Evolutionary conservation across 1,139 yeast species (phyloP).

Genomic region (Hemisphaericaspora xylanilytica): DNA sequence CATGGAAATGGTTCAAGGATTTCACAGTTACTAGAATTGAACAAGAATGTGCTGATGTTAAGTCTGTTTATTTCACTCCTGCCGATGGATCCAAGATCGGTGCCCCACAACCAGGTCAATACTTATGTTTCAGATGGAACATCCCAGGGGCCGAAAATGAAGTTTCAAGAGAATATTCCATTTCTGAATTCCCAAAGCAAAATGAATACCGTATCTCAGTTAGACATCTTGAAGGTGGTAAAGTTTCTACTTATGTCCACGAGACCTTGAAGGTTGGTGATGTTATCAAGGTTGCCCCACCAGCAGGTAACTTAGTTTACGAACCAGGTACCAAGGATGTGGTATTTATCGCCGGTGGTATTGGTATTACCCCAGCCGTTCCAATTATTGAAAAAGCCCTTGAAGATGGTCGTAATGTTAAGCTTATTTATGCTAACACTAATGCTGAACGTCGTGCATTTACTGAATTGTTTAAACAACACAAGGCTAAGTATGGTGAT

Average conservation of each 20-base stretch:
- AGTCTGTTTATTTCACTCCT: constrained; percentile 53
- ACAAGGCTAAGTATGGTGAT: constrained; percentile 17
- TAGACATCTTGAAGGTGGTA: constrained; percentile 43
- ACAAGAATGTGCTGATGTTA: constrained; percentile 47
- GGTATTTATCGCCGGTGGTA: constrained; percentile 56
- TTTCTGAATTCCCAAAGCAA: constrained; percentile 33
- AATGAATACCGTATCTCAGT: constrained; percentile 55
- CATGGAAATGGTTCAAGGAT: constrained; percentile 57
- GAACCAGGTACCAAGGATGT: constrained; percentile 31
- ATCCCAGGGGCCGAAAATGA: constrained; percentile 29
- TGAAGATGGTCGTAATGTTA: constrained; percentile 25
- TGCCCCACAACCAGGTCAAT: constrained; percentile 56
- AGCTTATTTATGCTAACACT: constrained; percentile 30
- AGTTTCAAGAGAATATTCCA: constrained; percentile 52
- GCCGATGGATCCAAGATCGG: constrained; percentile 36
- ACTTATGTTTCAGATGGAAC: constrained; percentile 50
- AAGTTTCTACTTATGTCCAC: constrained; percentile 55
- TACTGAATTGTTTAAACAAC: constrained; percentile 19
- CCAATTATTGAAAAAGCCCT: constrained; percentile 47
- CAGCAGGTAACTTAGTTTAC: constrained; percentile 54
- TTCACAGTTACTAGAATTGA: constrained; percentile 46
- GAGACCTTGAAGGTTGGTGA: constrained; percentile 50
- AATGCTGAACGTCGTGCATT: constrained; percentile 27
- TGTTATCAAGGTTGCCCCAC: constrained; percentile 51
- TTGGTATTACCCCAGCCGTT: constrained; percentile 65